phyloP scores from a whole-genome alignment of 352 stramenopile species.

The Phytophthora uliginosa region DNA sequence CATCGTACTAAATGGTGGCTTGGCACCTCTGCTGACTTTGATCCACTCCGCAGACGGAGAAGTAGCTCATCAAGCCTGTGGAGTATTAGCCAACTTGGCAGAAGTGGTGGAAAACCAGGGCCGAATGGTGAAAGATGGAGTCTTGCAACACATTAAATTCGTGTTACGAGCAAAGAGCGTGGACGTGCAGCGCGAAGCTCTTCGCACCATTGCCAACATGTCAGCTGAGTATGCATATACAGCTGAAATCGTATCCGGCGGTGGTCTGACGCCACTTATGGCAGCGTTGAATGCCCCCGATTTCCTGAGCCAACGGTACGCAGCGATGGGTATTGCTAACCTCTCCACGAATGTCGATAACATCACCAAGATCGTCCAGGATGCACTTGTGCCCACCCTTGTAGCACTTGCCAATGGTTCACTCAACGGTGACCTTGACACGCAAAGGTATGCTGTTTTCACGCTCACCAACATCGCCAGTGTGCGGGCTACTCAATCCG shows the following conservation, averaged over 20 bases:
- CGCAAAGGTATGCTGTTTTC: constrained; percentile 94
- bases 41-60: constrained; percentile 93
- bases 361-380: constrained; percentile 91
- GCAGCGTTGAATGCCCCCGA: constrained; percentile 93
- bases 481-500: constrained; percentile 82
- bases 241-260: constrained; percentile 92
- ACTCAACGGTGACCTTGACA: constrained; percentile 92
- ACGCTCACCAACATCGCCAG: constrained; percentile 96
- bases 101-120: constrained; percentile 96
- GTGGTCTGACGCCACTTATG: constrained; percentile 91
- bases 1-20: constrained; percentile 88
- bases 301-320: constrained; percentile 94
- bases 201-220: constrained; percentile 96
- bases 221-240: constrained; percentile 96
- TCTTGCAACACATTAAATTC: constrained; percentile 98
- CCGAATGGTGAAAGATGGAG: constrained; percentile 95
- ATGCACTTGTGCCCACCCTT: constrained; percentile 91
- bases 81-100: constrained; percentile 94
- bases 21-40: constrained; percentile 89
- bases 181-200: constrained; percentile 95
- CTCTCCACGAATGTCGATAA: constrained; percentile 94
- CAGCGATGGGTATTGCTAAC: constrained; percentile 97
- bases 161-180: constrained; percentile 93
- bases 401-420: constrained; percentile 83
- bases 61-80: constrained; percentile 91